Conservation (phyloP, 352 stramenopile genomes). For the Pythium rhizo-oryzae region DNA sequence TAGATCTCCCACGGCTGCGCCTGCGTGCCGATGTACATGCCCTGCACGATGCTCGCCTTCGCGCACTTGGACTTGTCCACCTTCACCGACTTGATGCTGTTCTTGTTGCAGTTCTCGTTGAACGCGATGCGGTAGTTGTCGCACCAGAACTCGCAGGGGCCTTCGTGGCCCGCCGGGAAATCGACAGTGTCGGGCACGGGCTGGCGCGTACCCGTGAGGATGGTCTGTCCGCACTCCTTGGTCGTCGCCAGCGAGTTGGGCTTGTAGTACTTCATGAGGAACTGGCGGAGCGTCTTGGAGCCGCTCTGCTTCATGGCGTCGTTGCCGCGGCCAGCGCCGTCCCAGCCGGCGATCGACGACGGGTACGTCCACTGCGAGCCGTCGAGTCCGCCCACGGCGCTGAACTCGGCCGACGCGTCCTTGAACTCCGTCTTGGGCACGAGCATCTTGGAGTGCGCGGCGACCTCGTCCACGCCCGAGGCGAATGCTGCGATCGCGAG, state of each 20-base stretch:
- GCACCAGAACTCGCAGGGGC: slow-evolving; percentile 21
- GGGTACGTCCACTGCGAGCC: slow-evolving; percentile 16
- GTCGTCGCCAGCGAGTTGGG: slow-evolving; percentile 4
- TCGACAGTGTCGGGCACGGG: slow-evolving; percentile 19
- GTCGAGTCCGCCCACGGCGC: slow-evolving; percentile 10
- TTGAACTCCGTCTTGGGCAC: slow-evolving; percentile 17
- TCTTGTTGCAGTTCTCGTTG: slow-evolving; percentile 21
- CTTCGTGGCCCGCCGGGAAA: slow-evolving; percentile 15
- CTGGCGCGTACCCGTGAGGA: slow-evolving; percentile 20
- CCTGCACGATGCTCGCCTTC: slow-evolving; percentile 20
- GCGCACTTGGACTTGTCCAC: slow-evolving; percentile 24
- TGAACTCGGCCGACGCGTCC: slow-evolving; percentile 18
- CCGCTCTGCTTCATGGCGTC: slow-evolving; percentile 13
- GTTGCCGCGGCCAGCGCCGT: slow-evolving; percentile 12
- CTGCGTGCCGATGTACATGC: slow-evolving; percentile 25
- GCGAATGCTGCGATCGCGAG: neutral
- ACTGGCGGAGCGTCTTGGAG: slow-evolving; percentile 23
- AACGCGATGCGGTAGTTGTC: slow-evolving; percentile 20
- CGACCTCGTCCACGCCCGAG: neutral
- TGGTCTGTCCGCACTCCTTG: slow-evolving; percentile 18
- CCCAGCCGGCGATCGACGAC: slow-evolving; percentile 11
- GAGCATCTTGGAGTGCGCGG: slow-evolving; percentile 21
- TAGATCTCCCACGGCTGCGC: slow-evolving; percentile 20
- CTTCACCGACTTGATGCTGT: slow-evolving; percentile 21
- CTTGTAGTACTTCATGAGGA: slow-evolving; percentile 26